phyloP scores from a whole-genome alignment of 345 rosid genomes.

The Rubroshorea leprosula region DNA sequence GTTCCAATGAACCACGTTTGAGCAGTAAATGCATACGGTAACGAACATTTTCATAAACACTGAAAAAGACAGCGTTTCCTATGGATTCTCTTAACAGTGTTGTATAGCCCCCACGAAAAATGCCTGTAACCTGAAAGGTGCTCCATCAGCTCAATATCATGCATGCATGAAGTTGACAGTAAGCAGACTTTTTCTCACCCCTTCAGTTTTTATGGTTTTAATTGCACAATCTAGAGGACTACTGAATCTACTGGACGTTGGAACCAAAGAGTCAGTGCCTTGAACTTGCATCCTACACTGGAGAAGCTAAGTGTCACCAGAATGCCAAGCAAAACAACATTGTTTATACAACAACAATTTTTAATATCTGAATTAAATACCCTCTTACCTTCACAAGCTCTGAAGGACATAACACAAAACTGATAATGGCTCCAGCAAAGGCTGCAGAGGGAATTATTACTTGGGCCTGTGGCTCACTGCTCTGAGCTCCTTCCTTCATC shows the following conservation, averaged over 20 bases:
- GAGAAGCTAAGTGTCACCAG: slow-evolving; percentile 36
- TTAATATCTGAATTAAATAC: neutral
- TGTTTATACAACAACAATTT: neutral
- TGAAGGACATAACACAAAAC: slow-evolving; percentile 80
- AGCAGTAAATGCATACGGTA: slow-evolving; percentile 57
- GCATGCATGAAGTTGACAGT: neutral
- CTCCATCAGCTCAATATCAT: slow-evolving; percentile 26
- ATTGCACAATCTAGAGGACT: slow-evolving; percentile 79
- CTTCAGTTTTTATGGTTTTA: slow-evolving; percentile 66
- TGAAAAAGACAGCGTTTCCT: slow-evolving; percentile 81
- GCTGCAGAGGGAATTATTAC: slow-evolving; percentile 89
- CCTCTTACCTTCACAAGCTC: slow-evolving; percentile 74
- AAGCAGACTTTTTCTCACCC: slow-evolving; percentile 56
- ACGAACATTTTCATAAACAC: slow-evolving; percentile 68
- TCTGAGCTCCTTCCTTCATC: slow-evolving; percentile 50
- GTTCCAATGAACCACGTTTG: slow-evolving; percentile 36
- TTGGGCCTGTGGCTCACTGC: slow-evolving; percentile 44
- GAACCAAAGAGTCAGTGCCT: slow-evolving; percentile 73
- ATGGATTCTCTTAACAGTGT: slow-evolving; percentile 74
- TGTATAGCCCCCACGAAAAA: slow-evolving; percentile 81
- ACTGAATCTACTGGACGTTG: slow-evolving; percentile 49
- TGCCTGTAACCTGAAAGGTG: slow-evolving; percentile 67
- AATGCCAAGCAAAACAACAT: slow-evolving; percentile 17
- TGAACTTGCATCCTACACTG: slow-evolving; percentile 99
- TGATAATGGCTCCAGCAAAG: slow-evolving; percentile 84